These are phyloP conservation scores for Hyaloscypha variabilis DNA, from an alignment of 495 filamentous ascomycete species.

Conservation along the genomic window DNA sequence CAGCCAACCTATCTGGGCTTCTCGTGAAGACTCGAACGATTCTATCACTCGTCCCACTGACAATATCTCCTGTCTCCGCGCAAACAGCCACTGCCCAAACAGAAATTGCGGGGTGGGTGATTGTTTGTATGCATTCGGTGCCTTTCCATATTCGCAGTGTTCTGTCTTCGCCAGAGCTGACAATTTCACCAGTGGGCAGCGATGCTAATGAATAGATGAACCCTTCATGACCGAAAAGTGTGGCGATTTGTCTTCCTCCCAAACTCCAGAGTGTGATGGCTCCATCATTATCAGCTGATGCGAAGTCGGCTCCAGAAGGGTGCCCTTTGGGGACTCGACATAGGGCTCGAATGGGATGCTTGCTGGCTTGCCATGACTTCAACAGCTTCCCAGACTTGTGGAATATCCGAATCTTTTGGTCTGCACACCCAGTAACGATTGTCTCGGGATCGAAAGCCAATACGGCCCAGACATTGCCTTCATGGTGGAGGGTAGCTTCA, in stretches of 20 bases:
- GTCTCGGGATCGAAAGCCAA: constrained; percentile 78
- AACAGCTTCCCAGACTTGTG: constrained; percentile 65
- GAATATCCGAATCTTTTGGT: constrained; percentile 85
- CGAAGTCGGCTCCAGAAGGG: constrained; percentile 81
- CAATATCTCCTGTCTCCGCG: constrained; percentile 83
- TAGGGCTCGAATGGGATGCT: constrained; percentile 82
- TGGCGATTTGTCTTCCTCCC: constrained; percentile 68
- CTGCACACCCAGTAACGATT: constrained; percentile 90
- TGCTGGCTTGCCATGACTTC: constrained; percentile 67
- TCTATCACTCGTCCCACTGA: constrained; percentile 87
- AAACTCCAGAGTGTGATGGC: constrained; percentile 84
- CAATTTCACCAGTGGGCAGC: constrained; percentile 81
- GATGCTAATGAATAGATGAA: constrained; percentile 89
- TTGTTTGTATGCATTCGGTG: constrained; percentile 85
- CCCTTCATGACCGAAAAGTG: constrained; percentile 86
- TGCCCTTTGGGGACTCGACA: constrained; percentile 79
- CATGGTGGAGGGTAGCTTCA: constrained; percentile 70
- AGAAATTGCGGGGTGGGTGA: constrained; percentile 95
- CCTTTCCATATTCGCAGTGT: constrained; percentile 88
- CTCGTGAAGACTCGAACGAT: constrained; percentile 85
- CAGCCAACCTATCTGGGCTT: constrained; percentile 69
- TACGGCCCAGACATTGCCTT: constrained; percentile 87
- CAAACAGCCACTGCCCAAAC: constrained; percentile 92
- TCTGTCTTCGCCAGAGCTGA: constrained; percentile 91
- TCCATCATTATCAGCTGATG: constrained; percentile 87